phyloP scores from a whole-genome alignment of 2,329 filamentous ascomycete genomes.

The Phaeoacremonium minimum region DNA sequence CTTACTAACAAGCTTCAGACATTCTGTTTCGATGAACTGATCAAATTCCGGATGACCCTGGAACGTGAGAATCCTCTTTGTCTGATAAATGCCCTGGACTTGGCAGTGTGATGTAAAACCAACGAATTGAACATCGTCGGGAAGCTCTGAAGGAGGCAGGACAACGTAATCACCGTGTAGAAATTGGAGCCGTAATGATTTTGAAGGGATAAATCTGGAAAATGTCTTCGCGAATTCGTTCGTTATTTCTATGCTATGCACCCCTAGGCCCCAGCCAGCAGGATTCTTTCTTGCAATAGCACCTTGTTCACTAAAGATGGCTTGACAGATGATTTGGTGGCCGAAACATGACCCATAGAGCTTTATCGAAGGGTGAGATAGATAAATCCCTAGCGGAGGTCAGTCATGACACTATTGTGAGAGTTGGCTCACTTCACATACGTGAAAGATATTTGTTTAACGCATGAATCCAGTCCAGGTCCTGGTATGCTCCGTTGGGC shows the following conservation, averaged over 20 bases:
- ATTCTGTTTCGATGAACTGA: conserved; percentile 30
- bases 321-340: conserved; percentile 33
- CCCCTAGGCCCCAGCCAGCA: conserved; percentile 23
- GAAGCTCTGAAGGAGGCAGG: conserved; percentile 9
- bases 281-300: conserved; percentile 19
- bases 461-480: conserved; percentile 14
- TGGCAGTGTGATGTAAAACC: conserved; percentile 22
- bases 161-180: conserved; percentile 28
- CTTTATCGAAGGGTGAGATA: conserved; percentile 19
- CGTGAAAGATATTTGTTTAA: conserved; percentile 15
- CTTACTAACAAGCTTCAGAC: conserved; percentile 26
- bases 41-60: conserved; percentile 41
- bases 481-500: conserved; percentile 23
- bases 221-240: conserved; percentile 13
- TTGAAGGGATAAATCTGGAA: conserved; percentile 2
- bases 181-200: conserved; percentile 24
- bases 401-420: too few relatives aligned
- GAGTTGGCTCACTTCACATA: too few relatives aligned
- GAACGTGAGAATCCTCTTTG: conserved; percentile 30
- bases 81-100: conserved; percentile 31
- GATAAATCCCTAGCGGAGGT: conserved; percentile 20
- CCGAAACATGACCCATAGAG: conserved; percentile 39
- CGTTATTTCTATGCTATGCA: conserved; percentile 19
- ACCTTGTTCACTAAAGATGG: conserved; percentile 23
- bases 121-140: conserved; percentile 11